Evolutionary conservation across 768 basidiomycete genomes (phyloP).

Genomic region (Amanita rubescens): DNA sequence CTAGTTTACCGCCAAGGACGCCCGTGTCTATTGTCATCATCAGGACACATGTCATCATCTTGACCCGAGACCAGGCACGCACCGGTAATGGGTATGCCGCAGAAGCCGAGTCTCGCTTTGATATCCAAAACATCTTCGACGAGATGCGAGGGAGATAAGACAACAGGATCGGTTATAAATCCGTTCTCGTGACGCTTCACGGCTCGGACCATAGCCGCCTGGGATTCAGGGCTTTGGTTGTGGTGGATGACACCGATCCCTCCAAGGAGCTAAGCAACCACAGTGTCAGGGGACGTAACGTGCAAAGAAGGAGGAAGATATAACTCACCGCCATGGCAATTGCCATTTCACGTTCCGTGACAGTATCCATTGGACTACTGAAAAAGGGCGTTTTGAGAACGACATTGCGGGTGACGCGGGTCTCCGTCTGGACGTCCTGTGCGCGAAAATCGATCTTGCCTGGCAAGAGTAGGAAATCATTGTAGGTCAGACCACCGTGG

Average conservation of each 20-base stretch:
- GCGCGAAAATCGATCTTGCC: conserved; percentile 95
- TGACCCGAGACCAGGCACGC: conserved; percentile 26
- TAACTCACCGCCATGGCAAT: conserved; percentile 80
- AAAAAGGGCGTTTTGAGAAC: conserved; percentile 91
- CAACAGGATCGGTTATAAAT: conserved; percentile 93
- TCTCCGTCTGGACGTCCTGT: conserved; percentile 73
- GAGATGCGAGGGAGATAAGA: conserved; percentile 66
- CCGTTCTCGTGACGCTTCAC: conserved; percentile 99
- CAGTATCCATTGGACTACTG: conserved; percentile 99
- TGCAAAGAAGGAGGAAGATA: no score
- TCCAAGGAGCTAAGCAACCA: conserved; percentile 64
- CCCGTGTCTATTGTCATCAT: conserved; percentile 66
- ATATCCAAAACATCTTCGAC: conserved; percentile 91
- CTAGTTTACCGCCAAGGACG: conserved; percentile 78
- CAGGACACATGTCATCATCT: conserved; percentile 37
- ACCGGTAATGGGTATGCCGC: conserved; percentile 98
- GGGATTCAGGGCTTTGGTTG: conserved; percentile 76
- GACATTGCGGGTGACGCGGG: conserved; percentile 85
- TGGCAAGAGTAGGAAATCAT: conserved; percentile 91
- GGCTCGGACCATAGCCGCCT: conserved; percentile 95
- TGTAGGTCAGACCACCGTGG: conserved; percentile 94
- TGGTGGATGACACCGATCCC: conserved; percentile 99
- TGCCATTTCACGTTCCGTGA: conserved; percentile 93
- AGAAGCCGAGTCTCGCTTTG: conserved; percentile 88
- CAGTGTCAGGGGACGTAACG: no score